These are phyloP conservation scores for Pseudogymnoascus pannorum DNA, from an alignment of 2,329 filamentous ascomycete genomes.

Conservation along the genomic window DNA sequence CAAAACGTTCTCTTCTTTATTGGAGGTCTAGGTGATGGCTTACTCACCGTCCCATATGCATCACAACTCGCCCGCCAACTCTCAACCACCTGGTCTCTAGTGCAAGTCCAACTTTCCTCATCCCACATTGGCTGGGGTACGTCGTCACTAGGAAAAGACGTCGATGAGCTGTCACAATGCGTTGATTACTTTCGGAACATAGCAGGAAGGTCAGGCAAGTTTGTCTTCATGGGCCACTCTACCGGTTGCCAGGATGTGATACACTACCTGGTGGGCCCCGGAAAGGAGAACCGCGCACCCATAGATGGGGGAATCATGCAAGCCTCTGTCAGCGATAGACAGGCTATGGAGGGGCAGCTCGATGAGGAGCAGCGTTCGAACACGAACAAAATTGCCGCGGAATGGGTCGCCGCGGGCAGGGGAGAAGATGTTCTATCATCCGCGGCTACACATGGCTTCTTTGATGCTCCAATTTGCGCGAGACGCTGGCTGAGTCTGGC, in stretches of 20 bases:
- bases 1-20: constrained; percentile 45
- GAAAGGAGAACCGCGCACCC: constrained; percentile 13
- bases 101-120: constrained; percentile 39
- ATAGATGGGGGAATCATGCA: constrained; percentile 60
- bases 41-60: constrained; percentile 43
- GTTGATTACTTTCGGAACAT: constrained; percentile 40
- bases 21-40: constrained; percentile 47
- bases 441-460: constrained; percentile 22
- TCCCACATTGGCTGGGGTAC: constrained; percentile 35
- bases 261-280: constrained; percentile 46
- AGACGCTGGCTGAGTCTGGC: constrained; percentile 51
- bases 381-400: constrained; percentile 32
- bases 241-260: constrained; percentile 64
- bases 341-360: constrained; percentile 39
- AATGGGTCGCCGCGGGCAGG: constrained; percentile 36
- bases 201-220: constrained; percentile 37
- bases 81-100: constrained; percentile 37
- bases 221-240: constrained; percentile 64
- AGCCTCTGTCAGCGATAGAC: constrained; percentile 56
- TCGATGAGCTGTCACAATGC: constrained; percentile 39
- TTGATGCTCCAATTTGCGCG: constrained; percentile 43
- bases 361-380: constrained; percentile 29
- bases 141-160: constrained; percentile 40
- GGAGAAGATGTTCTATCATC: constrained; percentile 38
- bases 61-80: constrained; percentile 30